Evolutionary conservation across 1,284 basidiomycete genomes (phyloP).

Genomic region (Neonothopanus nambi): DNA sequence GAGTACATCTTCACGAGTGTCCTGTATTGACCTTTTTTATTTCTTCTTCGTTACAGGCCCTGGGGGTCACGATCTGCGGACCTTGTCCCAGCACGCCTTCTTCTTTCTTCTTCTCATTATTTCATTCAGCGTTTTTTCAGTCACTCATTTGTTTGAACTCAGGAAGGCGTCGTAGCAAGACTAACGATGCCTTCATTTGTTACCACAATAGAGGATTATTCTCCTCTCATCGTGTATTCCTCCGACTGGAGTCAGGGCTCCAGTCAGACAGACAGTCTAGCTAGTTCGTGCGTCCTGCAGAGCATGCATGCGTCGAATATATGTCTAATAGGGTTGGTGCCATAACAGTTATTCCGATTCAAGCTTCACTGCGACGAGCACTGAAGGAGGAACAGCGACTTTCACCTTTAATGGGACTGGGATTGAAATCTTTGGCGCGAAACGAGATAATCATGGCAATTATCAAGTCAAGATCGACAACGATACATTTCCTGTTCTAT

Average conservation of each 20-base stretch:
- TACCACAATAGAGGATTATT: conserved; percentile 41
- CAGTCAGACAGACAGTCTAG: conserved; percentile 21
- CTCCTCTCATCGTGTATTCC: conserved; percentile 38
- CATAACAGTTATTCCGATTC: conserved; percentile 32
- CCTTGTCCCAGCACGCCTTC: background rate
- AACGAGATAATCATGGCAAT: conserved; percentile 46
- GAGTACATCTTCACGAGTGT: too few species aligned
- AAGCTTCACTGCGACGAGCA: conserved; percentile 31
- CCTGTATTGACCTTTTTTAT: too few species aligned
- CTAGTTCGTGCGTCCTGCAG: conserved; percentile 22
- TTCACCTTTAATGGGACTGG: conserved; percentile 49
- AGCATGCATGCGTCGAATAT: background rate
- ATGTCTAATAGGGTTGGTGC: background rate
- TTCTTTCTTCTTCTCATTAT: background rate
- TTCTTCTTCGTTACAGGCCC: too few species aligned
- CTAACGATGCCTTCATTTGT: conserved; percentile 35
- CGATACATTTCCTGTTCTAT: conserved; percentile 21
- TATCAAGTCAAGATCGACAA: conserved; percentile 51
- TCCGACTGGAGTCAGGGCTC: conserved; percentile 32
- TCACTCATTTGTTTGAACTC: background rate
- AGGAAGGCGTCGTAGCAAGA: too few species aligned
- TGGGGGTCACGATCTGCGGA: conserved; percentile 10
- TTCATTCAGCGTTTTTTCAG: too few species aligned
- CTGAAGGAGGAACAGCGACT: conserved; percentile 26
- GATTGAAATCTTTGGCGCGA: conserved; percentile 50